Percentiles rank a stretch among this genome's conserved stretches.
Conservation (phyloP, 2,329 filamentous ascomycete species). For the Tolypocladium endophyticum region DNA sequence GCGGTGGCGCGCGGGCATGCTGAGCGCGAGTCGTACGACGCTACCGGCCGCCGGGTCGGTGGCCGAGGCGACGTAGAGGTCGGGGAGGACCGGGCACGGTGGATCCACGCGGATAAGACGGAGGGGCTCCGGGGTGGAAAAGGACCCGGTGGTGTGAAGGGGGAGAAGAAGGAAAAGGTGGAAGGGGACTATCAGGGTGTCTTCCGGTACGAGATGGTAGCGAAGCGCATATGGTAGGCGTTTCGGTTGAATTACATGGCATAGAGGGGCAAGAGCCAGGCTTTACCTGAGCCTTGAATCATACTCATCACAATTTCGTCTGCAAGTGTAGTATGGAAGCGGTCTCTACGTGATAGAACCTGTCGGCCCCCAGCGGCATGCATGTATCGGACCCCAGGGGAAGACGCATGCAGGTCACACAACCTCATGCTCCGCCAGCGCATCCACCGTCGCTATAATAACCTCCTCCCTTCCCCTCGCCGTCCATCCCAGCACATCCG, state of each 20-base stretch:
- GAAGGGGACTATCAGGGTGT: slow-evolving; percentile 47
- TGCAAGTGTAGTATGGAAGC: neutral
- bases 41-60: slow-evolving; percentile 65
- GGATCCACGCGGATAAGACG: slow-evolving; percentile 78
- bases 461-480: neutral
- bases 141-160: slow-evolving; percentile 45
- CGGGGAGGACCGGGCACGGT: slow-evolving; percentile 72
- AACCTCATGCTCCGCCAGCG: neutral
- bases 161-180: slow-evolving; percentile 29
- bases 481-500: neutral
- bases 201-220: slow-evolving; percentile 87
- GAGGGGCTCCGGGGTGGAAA: slow-evolving; percentile 53
- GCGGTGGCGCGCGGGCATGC: slow-evolving; percentile 31
- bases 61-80: slow-evolving; percentile 82
- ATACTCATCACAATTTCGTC: neutral
- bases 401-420: neutral
- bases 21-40: slow-evolving; percentile 48
- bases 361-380: neutral
- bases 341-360: no score
- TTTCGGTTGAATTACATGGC: neutral
- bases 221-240: slow-evolving; percentile 84
- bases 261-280: neutral
- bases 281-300: neutral
- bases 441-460: neutral
- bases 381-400: no score